A percentile compares a stretch with the other conserved stretches of the same genome.
Evolutionary conservation across 106 monocot species (phyloP).

Genomic region (Amphibolis antarctica): DNA sequence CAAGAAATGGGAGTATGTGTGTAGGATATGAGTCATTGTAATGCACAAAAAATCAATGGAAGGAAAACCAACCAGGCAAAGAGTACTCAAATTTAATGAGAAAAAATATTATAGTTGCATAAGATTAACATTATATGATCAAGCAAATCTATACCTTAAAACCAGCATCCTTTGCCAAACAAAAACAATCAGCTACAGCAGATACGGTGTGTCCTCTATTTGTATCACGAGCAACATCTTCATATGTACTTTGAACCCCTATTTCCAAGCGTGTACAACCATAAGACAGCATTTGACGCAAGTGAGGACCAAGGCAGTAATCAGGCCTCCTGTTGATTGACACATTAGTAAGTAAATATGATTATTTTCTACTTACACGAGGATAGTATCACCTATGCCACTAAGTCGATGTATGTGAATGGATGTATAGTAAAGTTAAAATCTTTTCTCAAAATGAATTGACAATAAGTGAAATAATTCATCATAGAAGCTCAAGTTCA

Average conservation of each 20-base stretch:
- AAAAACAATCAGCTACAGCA: constrained; percentile 98
- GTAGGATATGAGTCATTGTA: too few relatives aligned
- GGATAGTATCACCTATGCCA: too few relatives aligned
- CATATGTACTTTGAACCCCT: constrained; percentile 98
- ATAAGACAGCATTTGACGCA: constrained; percentile 96
- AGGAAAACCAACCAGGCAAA: too few relatives aligned
- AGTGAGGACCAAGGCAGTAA: constrained; percentile 91
- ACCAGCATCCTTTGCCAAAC: constrained; percentile 99
- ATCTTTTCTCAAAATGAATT: too few relatives aligned
- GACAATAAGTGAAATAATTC: too few relatives aligned
- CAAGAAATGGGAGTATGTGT: too few relatives aligned
- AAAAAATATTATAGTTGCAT: background rate
- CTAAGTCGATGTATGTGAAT: too few relatives aligned
- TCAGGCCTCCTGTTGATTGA: constrained; percentile 77
- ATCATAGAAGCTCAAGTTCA: too few relatives aligned
- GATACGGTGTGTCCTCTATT: constrained; percentile 99
- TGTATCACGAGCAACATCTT: constrained; percentile 99
- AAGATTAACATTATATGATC: background rate
- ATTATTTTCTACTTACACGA: background rate
- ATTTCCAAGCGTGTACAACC: constrained; percentile 98
- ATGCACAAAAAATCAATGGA: too few relatives aligned
- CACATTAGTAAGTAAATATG: background rate
- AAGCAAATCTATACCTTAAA: constrained; percentile 55
- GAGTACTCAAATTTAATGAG: too few relatives aligned
- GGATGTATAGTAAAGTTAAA: too few relatives aligned